These are phyloP conservation scores for Ramaria rubella DNA, from an alignment of 768 basidiomycete genomes.

Conservation along the genomic window DNA sequence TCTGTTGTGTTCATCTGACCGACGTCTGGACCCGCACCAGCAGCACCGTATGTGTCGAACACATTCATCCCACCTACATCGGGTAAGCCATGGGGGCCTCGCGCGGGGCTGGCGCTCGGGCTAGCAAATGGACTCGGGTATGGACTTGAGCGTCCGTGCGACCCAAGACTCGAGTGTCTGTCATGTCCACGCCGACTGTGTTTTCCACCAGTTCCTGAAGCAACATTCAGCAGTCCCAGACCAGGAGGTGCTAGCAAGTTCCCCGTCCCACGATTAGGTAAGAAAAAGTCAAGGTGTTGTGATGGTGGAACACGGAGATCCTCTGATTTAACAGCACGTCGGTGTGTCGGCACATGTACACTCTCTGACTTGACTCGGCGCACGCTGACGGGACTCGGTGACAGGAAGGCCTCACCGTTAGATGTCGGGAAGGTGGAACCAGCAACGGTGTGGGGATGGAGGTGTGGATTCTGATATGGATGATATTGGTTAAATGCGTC, in stretches of 20 bases:
- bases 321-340: slow-evolving; percentile 7
- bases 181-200: slow-evolving; percentile 29
- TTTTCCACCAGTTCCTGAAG: background rate
- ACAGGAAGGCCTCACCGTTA: background rate
- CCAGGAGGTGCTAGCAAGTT: slow-evolving; percentile 22
- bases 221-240: background rate
- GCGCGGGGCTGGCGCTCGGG: slow-evolving; percentile 11
- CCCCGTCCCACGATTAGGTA: slow-evolving; percentile 28
- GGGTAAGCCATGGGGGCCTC: background rate
- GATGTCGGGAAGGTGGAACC: background rate
- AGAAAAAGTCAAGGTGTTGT: background rate
- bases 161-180: slow-evolving; percentile 38
- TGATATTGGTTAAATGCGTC: background rate
- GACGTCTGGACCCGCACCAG: slow-evolving; percentile 26
- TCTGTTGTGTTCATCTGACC: slow-evolving; percentile 19
- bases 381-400: background rate
- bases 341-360: background rate
- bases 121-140: too few species aligned
- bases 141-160: slow-evolving; percentile 23
- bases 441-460: background rate
- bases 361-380: slow-evolving; percentile 2
- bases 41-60: slow-evolving; percentile 6
- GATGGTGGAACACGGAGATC: slow-evolving; percentile 2
- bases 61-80: slow-evolving; percentile 4
- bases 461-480: background rate